A percentile compares a stretch with the other conserved stretches of the same genome.
Evolutionary conservation across 179 eudicot genomes (phyloP).

Genomic region (Silene vulgaris): DNA sequence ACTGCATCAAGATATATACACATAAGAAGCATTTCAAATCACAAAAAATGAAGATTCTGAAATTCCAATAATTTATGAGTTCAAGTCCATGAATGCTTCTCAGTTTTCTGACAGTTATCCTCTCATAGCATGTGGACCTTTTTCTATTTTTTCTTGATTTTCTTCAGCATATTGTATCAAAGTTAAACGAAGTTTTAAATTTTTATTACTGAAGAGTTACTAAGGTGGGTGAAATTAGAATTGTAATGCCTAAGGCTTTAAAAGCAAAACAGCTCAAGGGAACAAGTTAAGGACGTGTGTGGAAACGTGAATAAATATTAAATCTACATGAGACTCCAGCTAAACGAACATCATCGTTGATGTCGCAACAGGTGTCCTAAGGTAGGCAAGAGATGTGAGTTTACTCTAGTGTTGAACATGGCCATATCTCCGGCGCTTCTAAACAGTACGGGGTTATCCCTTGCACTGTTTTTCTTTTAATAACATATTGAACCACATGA

Average conservation of each 20-base stretch:
- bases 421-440: background rate
- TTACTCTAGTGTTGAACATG: background rate
- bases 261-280: slow-evolving; percentile 8
- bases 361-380: slow-evolving; percentile 4
- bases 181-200: background rate
- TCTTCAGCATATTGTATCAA: slow-evolving; percentile 3
- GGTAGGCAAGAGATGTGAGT: slow-evolving; percentile 9
- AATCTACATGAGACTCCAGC: slow-evolving; percentile 1
- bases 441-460: background rate
- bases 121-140: slow-evolving; percentile 5
- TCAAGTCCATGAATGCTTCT: background rate
- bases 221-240: background rate
- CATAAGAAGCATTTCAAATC: background rate
- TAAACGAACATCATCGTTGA: background rate
- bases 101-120: background rate
- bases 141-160: background rate
- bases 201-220: background rate
- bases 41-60: background rate
- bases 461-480: background rate
- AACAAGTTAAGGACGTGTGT: background rate
- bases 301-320: background rate
- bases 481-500: background rate
- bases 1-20: slow-evolving; percentile 14
- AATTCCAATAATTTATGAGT: background rate
- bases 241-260: background rate